These are phyloP conservation scores for Rhynchosporium agropyri DNA, from an alignment of 2,329 filamentous ascomycete genomes.

Conservation along the genomic window DNA sequence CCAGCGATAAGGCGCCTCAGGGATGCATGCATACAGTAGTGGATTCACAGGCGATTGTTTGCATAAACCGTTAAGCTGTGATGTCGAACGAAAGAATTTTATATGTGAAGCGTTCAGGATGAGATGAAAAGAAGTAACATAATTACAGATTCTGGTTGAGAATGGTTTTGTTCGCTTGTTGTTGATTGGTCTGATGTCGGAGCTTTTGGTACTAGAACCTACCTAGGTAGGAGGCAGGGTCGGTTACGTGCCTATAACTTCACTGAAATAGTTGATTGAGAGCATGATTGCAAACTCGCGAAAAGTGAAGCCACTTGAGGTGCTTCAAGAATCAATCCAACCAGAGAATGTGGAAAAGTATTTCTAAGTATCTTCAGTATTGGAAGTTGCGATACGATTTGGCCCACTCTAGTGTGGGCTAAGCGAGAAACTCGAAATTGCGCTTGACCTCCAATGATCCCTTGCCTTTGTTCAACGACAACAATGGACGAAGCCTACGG, in stretches of 20 bases:
- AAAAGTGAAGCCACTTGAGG: no score
- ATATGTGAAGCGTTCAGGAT: not conserved
- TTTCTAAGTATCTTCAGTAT: no score
- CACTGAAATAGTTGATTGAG: no score
- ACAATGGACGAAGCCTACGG: conserved; percentile 14
- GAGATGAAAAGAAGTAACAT: not conserved
- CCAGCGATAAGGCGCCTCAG: conserved; percentile 17
- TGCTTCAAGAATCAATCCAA: no score
- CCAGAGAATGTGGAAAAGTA: no score
- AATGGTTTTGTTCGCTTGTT: not conserved
- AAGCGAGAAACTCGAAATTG: conserved; percentile 9
- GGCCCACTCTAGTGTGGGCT: not conserved
- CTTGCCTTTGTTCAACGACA: conserved; percentile 5
- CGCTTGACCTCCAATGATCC: conserved; percentile 5
- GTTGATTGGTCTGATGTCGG: not conserved
- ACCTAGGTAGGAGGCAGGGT: no score
- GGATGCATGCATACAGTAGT: not conserved
- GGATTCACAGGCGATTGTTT: conserved; percentile 6
- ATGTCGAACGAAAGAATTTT: not conserved
- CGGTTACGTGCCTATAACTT: no score
- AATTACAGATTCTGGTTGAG: no score
- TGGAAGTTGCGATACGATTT: no score
- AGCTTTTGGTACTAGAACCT: no score
- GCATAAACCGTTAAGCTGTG: not conserved
- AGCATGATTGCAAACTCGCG: no score